Evolutionary conservation across 495 filamentous ascomycete species (phyloP).

Genomic region (Tuber magnatum): DNA sequence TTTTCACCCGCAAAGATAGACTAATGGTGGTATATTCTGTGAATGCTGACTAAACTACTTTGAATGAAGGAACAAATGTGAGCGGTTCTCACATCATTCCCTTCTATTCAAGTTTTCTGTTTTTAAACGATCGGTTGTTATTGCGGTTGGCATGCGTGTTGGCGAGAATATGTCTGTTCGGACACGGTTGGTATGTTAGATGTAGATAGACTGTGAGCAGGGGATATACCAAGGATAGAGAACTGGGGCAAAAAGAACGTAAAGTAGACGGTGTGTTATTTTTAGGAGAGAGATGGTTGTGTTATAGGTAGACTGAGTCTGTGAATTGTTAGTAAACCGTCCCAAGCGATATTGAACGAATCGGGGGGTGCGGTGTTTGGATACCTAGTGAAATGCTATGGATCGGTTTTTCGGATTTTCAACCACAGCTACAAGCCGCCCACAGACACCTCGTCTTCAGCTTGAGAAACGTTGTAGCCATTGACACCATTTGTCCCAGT

Average conservation of each 20-base stretch:
- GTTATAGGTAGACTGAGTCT: not conserved
- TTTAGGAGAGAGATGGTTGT: not conserved
- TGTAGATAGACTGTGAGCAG: not conserved
- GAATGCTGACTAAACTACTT: not conserved
- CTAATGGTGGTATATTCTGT: not conserved
- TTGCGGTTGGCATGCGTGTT: not conserved
- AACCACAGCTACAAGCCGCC: not conserved
- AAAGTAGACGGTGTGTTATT: not conserved
- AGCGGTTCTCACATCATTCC: not conserved
- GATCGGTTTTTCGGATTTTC: not conserved
- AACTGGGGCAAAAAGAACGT: not conserved
- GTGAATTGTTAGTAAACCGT: not conserved
- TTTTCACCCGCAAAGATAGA: not conserved
- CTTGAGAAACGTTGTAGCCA: not conserved
- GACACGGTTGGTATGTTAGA: not conserved
- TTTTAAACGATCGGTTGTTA: not conserved
- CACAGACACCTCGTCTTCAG: not conserved
- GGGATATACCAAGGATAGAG: not conserved
- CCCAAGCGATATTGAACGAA: not conserved
- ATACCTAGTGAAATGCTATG: not conserved
- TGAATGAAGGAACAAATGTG: not conserved
- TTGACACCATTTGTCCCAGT: not conserved
- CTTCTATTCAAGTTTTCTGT: not conserved
- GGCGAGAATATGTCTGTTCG: not conserved
- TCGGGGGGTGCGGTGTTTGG: not conserved